A percentile compares a stretch with the other conserved stretches of the same genome.
These are phyloP conservation scores for Trametopsis cervina DNA, from an alignment of 768 basidiomycete genomes.

Conservation along the genomic window DNA sequence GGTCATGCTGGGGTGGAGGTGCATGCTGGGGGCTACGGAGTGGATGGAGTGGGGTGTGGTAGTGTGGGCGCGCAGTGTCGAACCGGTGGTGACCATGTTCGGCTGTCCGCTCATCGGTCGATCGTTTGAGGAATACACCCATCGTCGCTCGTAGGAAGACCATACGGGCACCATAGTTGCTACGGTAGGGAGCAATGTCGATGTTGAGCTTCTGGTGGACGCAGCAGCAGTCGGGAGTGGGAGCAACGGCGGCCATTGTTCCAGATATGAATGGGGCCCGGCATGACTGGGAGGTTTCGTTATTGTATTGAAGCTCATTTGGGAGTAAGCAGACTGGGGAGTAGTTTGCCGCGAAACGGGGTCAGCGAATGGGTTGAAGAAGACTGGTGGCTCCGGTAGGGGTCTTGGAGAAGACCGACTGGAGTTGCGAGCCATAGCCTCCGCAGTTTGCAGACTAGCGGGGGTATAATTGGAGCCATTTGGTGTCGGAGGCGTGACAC, in stretches of 20 bases:
- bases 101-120: background rate
- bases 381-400: conserved; percentile 1
- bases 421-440: background rate
- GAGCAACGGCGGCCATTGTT: background rate
- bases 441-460: background rate
- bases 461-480: background rate
- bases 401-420: background rate
- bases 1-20: conserved; percentile 11
- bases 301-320: conserved; percentile 1
- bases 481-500: background rate
- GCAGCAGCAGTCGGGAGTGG: background rate
- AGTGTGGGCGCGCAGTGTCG: conserved; percentile 9
- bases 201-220: background rate
- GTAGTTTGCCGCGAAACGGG: conserved; percentile 13
- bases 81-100: background rate
- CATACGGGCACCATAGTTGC: background rate
- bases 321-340: conserved; percentile 9
- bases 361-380: conserved; percentile 14
- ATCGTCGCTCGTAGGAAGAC: background rate
- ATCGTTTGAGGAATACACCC: background rate
- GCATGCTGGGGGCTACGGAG: conserved; percentile 19
- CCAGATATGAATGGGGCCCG: background rate
- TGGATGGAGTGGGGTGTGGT: conserved; percentile 18
- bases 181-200: background rate
- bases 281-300: background rate